These are phyloP conservation scores for Phialophora expanda DNA, from an alignment of 2,329 filamentous ascomycete species.

Conservation along the genomic window DNA sequence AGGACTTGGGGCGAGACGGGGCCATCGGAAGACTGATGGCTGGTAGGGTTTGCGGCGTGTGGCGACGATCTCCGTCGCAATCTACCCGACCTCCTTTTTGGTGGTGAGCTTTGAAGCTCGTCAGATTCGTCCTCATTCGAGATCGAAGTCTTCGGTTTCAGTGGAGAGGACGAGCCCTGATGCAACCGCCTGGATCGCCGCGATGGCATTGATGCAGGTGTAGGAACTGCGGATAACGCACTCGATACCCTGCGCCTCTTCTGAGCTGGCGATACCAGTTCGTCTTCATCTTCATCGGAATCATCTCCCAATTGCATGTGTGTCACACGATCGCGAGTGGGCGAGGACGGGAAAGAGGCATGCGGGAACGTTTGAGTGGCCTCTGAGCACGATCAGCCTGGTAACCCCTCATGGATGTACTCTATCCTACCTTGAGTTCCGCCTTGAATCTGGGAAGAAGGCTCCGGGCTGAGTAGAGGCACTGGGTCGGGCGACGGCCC, in stretches of 20 bases:
- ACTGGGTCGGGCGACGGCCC: conserved; percentile 7
- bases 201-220: not conserved
- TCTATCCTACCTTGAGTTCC: conserved; percentile 14
- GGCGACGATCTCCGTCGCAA: conserved; percentile 5
- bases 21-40: not conserved
- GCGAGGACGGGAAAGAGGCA: conserved; percentile 19
- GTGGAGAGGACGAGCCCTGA: conserved; percentile 10
- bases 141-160: not conserved
- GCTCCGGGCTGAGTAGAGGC: conserved; percentile 34
- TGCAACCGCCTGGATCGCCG: conserved; percentile 26
- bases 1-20: not conserved
- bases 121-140: not conserved
- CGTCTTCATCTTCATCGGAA: conserved; percentile 37
- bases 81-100: conserved; percentile 23
- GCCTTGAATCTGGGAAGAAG: conserved; percentile 34
- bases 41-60: not conserved
- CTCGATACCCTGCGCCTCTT: conserved; percentile 32
- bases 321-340: conserved; percentile 7
- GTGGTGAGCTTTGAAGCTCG: conserved; percentile 7
- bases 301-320: conserved; percentile 14
- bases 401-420: not conserved
- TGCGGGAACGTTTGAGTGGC: not conserved
- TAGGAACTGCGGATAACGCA: not conserved
- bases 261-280: conserved; percentile 29
- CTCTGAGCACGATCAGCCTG: conserved; percentile 7